These are phyloP conservation scores for Blastomyces gilchristii DNA, from an alignment of 2,329 filamentous ascomycete genomes.

Conservation along the genomic window DNA sequence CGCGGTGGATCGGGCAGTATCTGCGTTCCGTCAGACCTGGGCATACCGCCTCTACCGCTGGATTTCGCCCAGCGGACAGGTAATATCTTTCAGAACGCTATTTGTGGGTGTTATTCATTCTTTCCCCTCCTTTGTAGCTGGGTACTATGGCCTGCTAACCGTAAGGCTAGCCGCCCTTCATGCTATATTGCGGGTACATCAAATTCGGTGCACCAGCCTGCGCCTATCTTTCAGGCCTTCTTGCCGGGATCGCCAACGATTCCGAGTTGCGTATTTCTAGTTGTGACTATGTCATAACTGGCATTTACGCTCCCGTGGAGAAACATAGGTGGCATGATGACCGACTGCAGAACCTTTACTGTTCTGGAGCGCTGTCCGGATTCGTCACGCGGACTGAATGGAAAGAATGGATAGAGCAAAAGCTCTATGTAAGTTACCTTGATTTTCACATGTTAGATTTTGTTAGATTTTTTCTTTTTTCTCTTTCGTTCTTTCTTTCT, in stretches of 20 bases:
- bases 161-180: neutral
- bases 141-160: neutral
- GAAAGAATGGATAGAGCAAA: neutral
- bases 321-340: neutral
- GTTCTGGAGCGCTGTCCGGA: conserved; percentile 1
- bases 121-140: neutral
- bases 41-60: neutral
- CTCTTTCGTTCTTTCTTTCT: no score
- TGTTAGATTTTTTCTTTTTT: neutral
- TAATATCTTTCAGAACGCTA: neutral
- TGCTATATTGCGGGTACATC: neutral
- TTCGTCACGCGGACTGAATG: neutral
- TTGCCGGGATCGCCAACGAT: neutral
- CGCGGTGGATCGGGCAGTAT: neutral
- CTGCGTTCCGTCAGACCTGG: neutral
- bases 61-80: neutral
- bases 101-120: neutral
- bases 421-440: conserved; percentile 3
- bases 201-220: neutral
- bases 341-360: conserved; percentile 1
- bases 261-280: neutral
- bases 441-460: neutral
- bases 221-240: conserved; percentile 4
- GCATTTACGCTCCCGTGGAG: neutral
- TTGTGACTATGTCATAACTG: neutral